Evolutionary conservation across 169 alveolate species (phyloP).

Genomic region (Eimeria maxima): DNA sequence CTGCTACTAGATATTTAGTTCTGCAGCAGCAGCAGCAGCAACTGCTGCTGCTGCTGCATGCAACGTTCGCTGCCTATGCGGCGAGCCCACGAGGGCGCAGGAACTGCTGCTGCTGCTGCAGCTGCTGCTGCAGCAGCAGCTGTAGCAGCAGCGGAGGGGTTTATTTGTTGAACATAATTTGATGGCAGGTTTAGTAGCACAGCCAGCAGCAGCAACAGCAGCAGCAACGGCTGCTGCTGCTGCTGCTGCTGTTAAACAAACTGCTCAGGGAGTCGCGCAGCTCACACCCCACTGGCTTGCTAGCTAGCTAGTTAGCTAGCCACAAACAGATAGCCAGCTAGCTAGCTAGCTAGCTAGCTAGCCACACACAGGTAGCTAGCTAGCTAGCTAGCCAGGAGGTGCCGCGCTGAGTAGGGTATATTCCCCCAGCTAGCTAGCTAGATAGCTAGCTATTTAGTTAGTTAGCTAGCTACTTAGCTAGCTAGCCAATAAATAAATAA

Average conservation of each 20-base stretch:
- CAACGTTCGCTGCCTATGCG: too few species aligned
- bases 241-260: conserved; percentile 3
- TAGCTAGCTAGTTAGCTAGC: conserved; percentile 31
- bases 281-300: background rate
- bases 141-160: background rate
- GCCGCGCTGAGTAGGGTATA: too few species aligned
- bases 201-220: background rate
- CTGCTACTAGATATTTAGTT: conserved; percentile 17
- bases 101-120: background rate
- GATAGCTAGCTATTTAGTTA: too few species aligned
- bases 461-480: too few species aligned
- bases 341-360: background rate
- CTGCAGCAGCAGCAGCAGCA: conserved; percentile 23
- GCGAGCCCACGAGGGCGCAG: too few species aligned
- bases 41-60: conserved; percentile 13
- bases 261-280: background rate
- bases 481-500: too few species aligned
- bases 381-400: background rate
- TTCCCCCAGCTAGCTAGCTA: too few species aligned
- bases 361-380: too few species aligned
- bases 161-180: background rate
- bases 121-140: conserved; percentile 25
- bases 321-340: conserved; percentile 6
- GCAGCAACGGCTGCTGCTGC: conserved; percentile 15
- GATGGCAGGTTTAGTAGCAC: background rate